These are phyloP conservation scores for Patellifolia procumbens DNA, from an alignment of 179 eudicot genomes.

Conservation along the genomic window DNA sequence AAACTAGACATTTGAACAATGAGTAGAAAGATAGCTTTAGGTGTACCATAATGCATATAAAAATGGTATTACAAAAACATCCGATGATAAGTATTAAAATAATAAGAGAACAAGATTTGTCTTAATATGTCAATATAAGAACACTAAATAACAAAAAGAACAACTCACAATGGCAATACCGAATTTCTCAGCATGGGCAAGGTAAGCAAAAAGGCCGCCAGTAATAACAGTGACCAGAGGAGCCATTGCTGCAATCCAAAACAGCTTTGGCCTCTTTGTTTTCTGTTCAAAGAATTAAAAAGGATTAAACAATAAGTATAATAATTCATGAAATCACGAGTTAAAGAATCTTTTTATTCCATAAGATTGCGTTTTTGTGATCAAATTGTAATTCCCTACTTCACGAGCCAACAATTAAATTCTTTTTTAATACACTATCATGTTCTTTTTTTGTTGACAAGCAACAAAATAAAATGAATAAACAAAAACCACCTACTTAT, in stretches of 20 bases:
- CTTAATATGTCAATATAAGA: neutral
- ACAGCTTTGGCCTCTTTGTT: constrained; percentile 59
- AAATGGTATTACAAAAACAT: too few species aligned
- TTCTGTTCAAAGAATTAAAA: constrained; percentile 24
- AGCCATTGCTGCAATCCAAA: constrained; percentile 83
- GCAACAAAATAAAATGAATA: too few species aligned
- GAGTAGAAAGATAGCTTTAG: too few species aligned
- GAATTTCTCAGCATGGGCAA: constrained; percentile 64
- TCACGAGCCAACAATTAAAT: neutral
- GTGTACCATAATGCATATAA: too few species aligned
- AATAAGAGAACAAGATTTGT: neutral
- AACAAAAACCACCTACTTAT: too few species aligned
- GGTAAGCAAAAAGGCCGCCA: constrained; percentile 73
- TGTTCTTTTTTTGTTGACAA: too few species aligned
- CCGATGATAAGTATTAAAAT: neutral
- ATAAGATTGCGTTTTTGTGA: neutral
- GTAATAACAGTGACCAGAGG: constrained; percentile 61
- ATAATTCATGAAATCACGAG: constrained; percentile 3
- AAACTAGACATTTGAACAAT: too few species aligned
- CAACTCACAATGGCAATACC: constrained; percentile 71
- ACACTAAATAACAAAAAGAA: neutral
- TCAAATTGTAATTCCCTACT: neutral
- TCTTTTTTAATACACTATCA: too few species aligned
- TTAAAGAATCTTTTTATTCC: neutral
- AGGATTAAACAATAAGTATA: neutral